Evolutionary conservation across 2,329 filamentous ascomycete genomes (phyloP), one percentile per base, ranked within the genome.

Genomic region (Phoma sp.): DNA sequence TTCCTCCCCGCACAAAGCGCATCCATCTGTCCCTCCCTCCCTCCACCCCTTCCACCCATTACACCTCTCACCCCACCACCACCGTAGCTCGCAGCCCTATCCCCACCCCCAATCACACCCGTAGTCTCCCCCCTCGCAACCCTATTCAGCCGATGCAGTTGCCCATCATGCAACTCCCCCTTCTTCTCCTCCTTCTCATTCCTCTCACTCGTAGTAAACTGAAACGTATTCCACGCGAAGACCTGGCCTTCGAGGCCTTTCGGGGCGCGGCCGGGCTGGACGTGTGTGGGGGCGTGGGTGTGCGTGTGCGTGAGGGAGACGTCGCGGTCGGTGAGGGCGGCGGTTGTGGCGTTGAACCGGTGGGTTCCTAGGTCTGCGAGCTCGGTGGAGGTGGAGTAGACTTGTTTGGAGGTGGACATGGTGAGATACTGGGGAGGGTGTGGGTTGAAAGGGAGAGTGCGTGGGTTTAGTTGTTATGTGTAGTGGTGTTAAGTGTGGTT

Each of bases 151-250:
- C 71, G 64, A 61, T 73, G 69, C 53, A 74, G 39, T 53, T 68
- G 64, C 1, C 71, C 71, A 7, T 66, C 69, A 40, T 74, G 71
- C 37, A 74, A 39, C 47, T 72, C 65, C n/a, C 67, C 70, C 59
- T 74, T 73, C 33, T 67, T 49, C 53, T 71, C 70, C 45, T 69
- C 69, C 5, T 60, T 59, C 23, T 52, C 56, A 43, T 73, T 42
- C 0, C 59, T 47, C 28, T 73, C 69, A 7, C 57, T 59, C 0
- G 62, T 66, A 2, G 62, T 69, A 47, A 60, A 68, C 33, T 64
- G 60, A 40, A 72, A 64, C 2, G 62, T 65, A 11, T 56, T 69
- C 71, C 71, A 74, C 0, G 57, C 67, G 21, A 67, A 70, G 26
- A 71, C 62, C 15, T 66, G 53, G 29, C 46, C 36, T 42, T 73